These are phyloP conservation scores for Anisodus acutangulus DNA, from an alignment of 257 asterid genomes.

Conservation along the genomic window DNA sequence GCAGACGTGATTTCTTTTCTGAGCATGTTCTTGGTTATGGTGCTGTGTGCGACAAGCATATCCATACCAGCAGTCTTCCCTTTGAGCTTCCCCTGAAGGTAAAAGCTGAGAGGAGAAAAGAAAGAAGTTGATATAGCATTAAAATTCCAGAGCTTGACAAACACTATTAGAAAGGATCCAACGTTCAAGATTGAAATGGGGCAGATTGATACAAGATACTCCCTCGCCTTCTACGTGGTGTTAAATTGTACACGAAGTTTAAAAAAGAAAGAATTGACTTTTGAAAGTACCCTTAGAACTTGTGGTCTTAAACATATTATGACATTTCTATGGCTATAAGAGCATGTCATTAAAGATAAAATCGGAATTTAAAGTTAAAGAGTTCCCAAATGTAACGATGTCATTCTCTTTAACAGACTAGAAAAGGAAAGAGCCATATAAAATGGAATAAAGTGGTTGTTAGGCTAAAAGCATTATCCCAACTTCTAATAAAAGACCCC, in stretches of 20 bases:
- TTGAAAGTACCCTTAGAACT: background rate
- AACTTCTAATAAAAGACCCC: background rate
- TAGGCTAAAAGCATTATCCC: background rate
- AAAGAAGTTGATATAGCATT: background rate
- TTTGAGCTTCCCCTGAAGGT: slow-evolving; percentile 65
- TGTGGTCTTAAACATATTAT: background rate
- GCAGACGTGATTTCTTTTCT: slow-evolving; percentile 90
- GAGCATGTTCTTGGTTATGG: slow-evolving; percentile 90
- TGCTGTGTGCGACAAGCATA: slow-evolving; percentile 92
- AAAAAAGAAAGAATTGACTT: background rate
- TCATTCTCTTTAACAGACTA: background rate
- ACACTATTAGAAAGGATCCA: background rate
- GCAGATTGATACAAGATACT: background rate
- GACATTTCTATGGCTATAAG: background rate
- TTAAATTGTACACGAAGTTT: slow-evolving; percentile 17
- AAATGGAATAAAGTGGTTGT: background rate
- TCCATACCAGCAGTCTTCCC: slow-evolving; percentile 97
- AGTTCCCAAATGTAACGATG: background rate
- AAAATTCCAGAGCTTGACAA: background rate
- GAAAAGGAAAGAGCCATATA: background rate
- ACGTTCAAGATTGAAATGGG: background rate
- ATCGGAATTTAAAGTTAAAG: background rate
- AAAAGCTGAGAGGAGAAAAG: slow-evolving; percentile 49
- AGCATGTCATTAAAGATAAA: background rate
- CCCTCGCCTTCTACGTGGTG: background rate